Percentiles rank a stretch among this genome's conserved stretches.
Conservation (phyloP, 108 stramenopile species). For the Fistulifera pelliculosa region DNA sequence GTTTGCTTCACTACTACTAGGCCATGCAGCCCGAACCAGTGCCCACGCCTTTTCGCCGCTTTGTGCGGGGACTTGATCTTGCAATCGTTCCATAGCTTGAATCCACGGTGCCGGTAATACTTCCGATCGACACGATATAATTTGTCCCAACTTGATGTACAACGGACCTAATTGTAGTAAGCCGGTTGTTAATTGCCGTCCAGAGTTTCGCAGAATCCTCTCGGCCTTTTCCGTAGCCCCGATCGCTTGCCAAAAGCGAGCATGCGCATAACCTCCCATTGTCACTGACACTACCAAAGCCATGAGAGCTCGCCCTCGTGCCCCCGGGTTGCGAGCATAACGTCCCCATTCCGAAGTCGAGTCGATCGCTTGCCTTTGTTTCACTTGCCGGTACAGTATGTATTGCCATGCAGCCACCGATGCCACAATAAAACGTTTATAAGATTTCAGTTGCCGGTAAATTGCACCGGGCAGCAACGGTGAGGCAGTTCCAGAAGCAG, state of each 20-base stretch:
- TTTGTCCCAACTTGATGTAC: constrained; percentile 91
- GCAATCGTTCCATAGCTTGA: constrained; percentile 74
- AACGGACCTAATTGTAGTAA: constrained; percentile 78
- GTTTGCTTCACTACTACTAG: constrained; percentile 22
- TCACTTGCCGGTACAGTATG: background rate
- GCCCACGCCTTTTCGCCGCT: constrained; percentile 71
- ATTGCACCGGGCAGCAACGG: too few relatives aligned
- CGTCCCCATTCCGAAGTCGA: constrained; percentile 80
- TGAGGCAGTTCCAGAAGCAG: too few relatives aligned
- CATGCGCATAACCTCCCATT: background rate
- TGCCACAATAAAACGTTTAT: too few relatives aligned
- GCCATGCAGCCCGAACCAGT: constrained; percentile 59
- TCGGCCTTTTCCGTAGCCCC: background rate
- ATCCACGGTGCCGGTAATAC: constrained; percentile 83
- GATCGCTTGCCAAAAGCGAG: background rate
- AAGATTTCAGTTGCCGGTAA: too few relatives aligned
- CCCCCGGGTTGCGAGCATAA: constrained; percentile 64
- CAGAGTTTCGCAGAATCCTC: constrained; percentile 11
- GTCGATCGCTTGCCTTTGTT: constrained; percentile 42
- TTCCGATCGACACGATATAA: constrained; percentile 80
- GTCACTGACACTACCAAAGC: constrained; percentile 3
- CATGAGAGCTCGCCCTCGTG: constrained; percentile 29
- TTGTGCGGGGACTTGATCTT: constrained; percentile 87
- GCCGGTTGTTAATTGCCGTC: constrained; percentile 49
- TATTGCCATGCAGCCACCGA: too few relatives aligned